Conservation (phyloP, 2,329 filamentous ascomycete species). For the Cercospora brassicicola region DNA sequence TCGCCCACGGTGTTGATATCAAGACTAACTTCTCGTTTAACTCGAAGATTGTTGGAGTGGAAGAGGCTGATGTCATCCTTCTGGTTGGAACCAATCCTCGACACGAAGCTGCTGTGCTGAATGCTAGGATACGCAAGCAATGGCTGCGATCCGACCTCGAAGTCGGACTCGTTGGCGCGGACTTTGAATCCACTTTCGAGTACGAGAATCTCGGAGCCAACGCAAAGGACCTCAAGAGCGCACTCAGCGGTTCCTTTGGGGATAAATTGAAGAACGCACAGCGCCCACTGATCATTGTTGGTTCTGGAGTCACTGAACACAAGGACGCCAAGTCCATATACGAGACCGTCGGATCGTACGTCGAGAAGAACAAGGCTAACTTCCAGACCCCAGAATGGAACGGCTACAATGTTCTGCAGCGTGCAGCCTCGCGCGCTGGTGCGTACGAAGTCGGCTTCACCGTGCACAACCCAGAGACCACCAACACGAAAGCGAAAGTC, state of each 20-base stretch:
- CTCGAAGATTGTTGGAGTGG: conserved; percentile 88
- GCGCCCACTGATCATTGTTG: conserved; percentile 94
- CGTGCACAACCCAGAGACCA: conserved; percentile 76
- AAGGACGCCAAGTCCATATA: conserved; percentile 88
- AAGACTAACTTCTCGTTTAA: conserved; percentile 97
- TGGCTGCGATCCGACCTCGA: conserved; percentile 95
- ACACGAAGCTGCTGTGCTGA: conserved; percentile 91
- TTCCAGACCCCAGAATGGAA: conserved; percentile 92
- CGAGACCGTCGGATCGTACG: conserved; percentile 83
- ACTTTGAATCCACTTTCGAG: conserved; percentile 92
- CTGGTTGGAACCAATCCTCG: conserved; percentile 93
- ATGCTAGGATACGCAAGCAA: conserved; percentile 95
- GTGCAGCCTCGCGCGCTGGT: conserved; percentile 85
- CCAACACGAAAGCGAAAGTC: conserved; percentile 86
- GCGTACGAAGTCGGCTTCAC: conserved; percentile 96
- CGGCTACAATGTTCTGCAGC: conserved; percentile 94
- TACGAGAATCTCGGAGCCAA: conserved; percentile 86
- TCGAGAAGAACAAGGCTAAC: conserved; percentile 87
- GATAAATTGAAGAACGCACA: conserved; percentile 87
- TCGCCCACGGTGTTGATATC: conserved; percentile 90
- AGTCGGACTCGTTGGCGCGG: conserved; percentile 85
- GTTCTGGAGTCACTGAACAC: conserved; percentile 89
- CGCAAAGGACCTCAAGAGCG: conserved; percentile 76
- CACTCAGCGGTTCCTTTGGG: conserved; percentile 82
- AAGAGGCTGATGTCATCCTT: conserved; percentile 88